Conservation (phyloP, 1,139 yeast species). For the Geotrichum australiense region DNA sequence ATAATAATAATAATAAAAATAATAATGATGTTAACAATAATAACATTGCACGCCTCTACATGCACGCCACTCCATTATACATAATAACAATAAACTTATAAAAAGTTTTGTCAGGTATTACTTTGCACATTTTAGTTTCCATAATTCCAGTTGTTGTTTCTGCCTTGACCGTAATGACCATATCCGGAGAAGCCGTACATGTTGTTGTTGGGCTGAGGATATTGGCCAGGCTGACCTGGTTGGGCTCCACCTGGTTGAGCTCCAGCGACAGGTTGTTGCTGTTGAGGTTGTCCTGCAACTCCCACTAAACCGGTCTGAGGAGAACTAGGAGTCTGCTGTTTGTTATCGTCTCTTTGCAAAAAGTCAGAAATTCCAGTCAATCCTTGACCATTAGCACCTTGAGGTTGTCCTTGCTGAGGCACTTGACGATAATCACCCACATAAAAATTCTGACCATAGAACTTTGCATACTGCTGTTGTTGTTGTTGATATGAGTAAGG, state of each 20-base stretch:
- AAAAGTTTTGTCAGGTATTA: too few species aligned
- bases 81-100: too few species aligned
- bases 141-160: conserved; percentile 18
- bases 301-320: conserved; percentile 22
- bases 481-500: conserved; percentile 28
- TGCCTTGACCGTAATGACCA: conserved; percentile 27
- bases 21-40: too few species aligned
- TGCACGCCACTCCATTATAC: too few species aligned
- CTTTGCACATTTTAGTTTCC: conserved; percentile 7
- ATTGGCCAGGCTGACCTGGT: conserved; percentile 22
- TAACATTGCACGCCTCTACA: too few species aligned
- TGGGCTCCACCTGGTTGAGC: conserved; percentile 19
- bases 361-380: conserved; percentile 32
- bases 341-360: conserved; percentile 31
- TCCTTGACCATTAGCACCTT: conserved; percentile 19
- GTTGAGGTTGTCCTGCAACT: conserved; percentile 20
- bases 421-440: conserved; percentile 3
- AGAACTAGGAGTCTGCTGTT: conserved; percentile 24
- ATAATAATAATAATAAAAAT: too few species aligned
- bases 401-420: conserved; percentile 16
- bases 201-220: conserved; percentile 29
- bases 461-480: too few species aligned
- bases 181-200: conserved; percentile 30
- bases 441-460: too few species aligned
- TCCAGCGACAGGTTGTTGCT: conserved; percentile 6